Evolutionary conservation across 495 filamentous ascomycete genomes (phyloP), one percentile per base, ranked within the genome.

Genomic region (Penicillium coffeae): DNA sequence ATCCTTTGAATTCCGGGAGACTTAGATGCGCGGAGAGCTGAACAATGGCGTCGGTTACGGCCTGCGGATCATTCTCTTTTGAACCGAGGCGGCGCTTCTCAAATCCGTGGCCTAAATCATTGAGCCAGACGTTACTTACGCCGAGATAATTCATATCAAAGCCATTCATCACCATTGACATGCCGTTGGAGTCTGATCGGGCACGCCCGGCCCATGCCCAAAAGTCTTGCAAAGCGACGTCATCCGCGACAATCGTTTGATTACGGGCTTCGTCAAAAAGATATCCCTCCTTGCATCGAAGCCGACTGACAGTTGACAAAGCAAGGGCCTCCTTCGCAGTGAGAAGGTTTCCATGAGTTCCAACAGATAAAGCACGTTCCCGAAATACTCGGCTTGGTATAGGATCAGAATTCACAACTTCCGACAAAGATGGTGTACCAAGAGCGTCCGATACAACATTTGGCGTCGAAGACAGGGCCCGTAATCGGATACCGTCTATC

Each of bases 111-210:
- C 71, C 69, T 73, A 90, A 62, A 30, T 87, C 75, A 56, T 88
- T 86, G 22, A 70, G 84, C 91, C 91, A 96, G 13, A 96, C 79
- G 32, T 78, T 79, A 45, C 79, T 73, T 35, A 97, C 83, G 3
- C 93, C 93, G 59, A 96, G 64, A 62, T 89, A 98, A 56, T 84
- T 90, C 34, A 96, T 63, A 55, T 96, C 93, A 5, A 95, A 65
- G 1, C 78, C 73, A 34, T 82, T 75, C n/a, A 79, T 69, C 37
- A 88, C 75, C 88, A 96, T 92, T 3, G 83, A 81, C 32, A 82
- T 79, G 40, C 83, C 75, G 18, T 74, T 68, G 12, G 87, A 87
- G 34, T 79, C 78, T 15, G 70, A 69, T 14, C 83, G 82, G 19
- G 87, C 85, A 25, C 87, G 77, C 55, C 76, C 69, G 55, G 89